Evolutionary conservation across 305 asterid species (phyloP), one percentile per base, ranked within the genome.

Genomic region (Fraxinus platypoda): DNA sequence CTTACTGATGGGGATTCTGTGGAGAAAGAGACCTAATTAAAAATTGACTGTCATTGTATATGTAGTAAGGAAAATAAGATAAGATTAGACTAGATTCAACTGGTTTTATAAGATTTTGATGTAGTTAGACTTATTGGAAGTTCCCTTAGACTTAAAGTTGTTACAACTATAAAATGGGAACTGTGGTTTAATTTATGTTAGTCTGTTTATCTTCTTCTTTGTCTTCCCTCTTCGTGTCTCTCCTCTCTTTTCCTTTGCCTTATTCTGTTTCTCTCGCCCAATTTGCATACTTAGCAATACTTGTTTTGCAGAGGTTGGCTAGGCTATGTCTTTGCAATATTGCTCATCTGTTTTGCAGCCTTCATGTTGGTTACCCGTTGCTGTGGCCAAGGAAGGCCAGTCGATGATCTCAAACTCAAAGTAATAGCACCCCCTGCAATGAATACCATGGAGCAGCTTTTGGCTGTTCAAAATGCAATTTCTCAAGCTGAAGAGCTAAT

Each of bases 361-460:
- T 94, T 93, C 90, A 89, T 95, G 97, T 80, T 93, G 73, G 85
- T 95, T 62, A 95, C 91, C 26, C 93, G 93, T 76, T 92, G 52
- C 80, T 87, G 77, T 84, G 88, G 90, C 84, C 91, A 81, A 89
- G 95, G 98, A 81, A 86, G 76, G 83, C 88, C 92, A 70, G 78
- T 87, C 54, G 94, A 93, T 78, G 97, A 93, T 86, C 90, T 95
- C 74, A 68, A 59, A 68, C 37, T 68, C 87, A 90, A 89, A 89
- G 94, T 95, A 73, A 80, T 80, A 49, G 92, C 95, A 43, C 98
- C 98, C 21, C 95, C 97, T 57, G 81, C 94, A 85, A 94, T 91
- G 96, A 95, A 88, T 88, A 89, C 98, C 73, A 86, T 95, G 98
- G 99, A 95, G 85, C 98, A 94, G 90, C 95, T 95, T 87, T 87